These are phyloP conservation scores for Ogataea haglerorum DNA, from an alignment of 805 yeast species.

Conservation along the genomic window DNA sequence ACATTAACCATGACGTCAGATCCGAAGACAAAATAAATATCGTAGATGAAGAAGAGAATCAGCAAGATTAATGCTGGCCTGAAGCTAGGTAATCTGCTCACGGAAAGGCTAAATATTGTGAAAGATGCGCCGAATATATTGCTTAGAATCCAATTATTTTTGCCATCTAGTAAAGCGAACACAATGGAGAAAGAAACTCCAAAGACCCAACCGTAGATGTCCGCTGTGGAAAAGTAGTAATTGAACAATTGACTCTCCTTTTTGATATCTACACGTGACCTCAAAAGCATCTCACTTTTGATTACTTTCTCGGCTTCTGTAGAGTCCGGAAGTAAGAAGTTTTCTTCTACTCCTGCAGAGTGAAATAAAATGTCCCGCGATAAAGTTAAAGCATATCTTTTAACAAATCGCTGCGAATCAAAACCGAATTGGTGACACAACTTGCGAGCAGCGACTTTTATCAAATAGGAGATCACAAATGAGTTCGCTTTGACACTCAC, in stretches of 20 bases:
- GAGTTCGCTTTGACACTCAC: constrained; percentile 35
- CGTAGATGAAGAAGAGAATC: constrained; percentile 53
- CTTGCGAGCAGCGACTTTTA: constrained; percentile 29
- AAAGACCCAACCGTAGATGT: constrained; percentile 23
- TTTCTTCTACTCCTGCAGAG: constrained; percentile 38
- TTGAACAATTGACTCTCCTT: constrained; percentile 34
- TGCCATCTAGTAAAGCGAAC: constrained; percentile 22
- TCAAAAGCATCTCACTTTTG: constrained; percentile 25
- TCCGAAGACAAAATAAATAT: constrained; percentile 64
- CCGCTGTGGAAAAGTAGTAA: constrained; percentile 33
- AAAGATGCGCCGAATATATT: constrained; percentile 42
- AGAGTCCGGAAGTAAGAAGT: constrained; percentile 29
- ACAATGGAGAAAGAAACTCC: constrained; percentile 15
- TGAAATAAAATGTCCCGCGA: constrained; percentile 36
- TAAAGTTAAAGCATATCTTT: constrained; percentile 41
- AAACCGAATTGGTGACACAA: constrained; percentile 27
- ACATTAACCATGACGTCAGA: constrained; percentile 61
- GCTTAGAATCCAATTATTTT: constrained; percentile 43
- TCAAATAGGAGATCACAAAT: constrained; percentile 27
- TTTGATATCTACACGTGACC: constrained; percentile 22
- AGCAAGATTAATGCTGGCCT: constrained; percentile 45
- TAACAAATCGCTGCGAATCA: constrained; percentile 28
- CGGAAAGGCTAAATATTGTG: constrained; percentile 42
- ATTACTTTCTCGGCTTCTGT: constrained; percentile 32
- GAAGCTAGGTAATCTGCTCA: constrained; percentile 41